Percentiles rank a stretch among this genome's conserved stretches.
Conservation (phyloP, 306 rosid genomes). For the Castanea crenata region DNA sequence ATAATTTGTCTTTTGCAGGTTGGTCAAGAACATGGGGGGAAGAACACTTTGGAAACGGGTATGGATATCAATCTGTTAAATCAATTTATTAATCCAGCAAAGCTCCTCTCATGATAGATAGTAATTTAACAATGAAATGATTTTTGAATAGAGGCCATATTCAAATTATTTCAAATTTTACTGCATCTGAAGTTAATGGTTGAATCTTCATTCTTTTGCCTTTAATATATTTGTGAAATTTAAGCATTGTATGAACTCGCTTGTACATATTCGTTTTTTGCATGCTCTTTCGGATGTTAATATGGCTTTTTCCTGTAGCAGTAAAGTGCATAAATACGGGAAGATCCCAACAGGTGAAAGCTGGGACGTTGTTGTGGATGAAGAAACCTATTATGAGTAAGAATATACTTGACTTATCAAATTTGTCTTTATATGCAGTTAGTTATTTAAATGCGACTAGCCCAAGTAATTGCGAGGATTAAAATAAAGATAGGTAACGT, state of each 20-base stretch:
- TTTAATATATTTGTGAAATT: background rate
- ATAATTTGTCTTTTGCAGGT: constrained; percentile 52
- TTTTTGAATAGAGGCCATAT: background rate
- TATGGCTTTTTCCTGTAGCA: constrained; percentile 33
- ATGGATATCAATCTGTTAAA: constrained; percentile 21
- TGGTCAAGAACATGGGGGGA: constrained; percentile 99
- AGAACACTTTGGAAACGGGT: constrained; percentile 99
- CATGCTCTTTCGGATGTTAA: constrained; percentile 17
- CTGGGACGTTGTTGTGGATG: constrained; percentile 94
- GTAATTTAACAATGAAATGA: background rate
- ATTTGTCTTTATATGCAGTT: background rate
- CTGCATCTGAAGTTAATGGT: background rate
- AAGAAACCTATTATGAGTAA: constrained; percentile 94
- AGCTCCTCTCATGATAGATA: background rate
- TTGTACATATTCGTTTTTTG: background rate
- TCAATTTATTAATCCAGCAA: constrained; percentile 7
- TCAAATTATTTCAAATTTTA: background rate
- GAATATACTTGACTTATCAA: constrained; percentile 12
- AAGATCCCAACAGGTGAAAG: constrained; percentile 94
- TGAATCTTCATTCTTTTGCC: background rate
- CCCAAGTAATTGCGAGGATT: background rate
- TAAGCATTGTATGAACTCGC: background rate
- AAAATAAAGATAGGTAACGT: background rate
- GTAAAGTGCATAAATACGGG: constrained; percentile 98
- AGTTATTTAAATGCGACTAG: background rate